Evolutionary conservation across 2,329 filamentous ascomycete genomes (phyloP).

Genomic region (Pyrenophora teres): DNA sequence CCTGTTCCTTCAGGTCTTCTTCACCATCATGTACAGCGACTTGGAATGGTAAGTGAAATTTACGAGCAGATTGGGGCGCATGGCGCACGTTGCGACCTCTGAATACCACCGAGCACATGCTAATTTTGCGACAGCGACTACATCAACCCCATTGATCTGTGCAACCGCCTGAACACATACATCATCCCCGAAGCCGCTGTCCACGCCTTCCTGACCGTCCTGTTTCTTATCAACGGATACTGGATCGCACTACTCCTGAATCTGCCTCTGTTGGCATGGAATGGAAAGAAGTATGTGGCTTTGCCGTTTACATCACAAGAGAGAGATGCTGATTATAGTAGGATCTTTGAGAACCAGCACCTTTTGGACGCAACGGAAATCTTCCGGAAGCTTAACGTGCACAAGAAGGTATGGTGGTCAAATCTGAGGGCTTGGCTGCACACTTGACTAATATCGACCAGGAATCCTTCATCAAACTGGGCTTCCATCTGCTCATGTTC

Average conservation of each 20-base stretch:
- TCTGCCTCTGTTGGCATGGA: slow-evolving; percentile 88
- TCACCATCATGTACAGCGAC: slow-evolving; percentile 99
- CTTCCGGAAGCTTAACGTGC: slow-evolving; percentile 97
- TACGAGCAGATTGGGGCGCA: not conserved
- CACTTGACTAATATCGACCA: slow-evolving; percentile 45
- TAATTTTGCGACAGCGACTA: slow-evolving; percentile 74
- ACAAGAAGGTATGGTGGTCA: slow-evolving; percentile 79
- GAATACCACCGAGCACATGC: slow-evolving; percentile 22
- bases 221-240: slow-evolving; percentile 99
- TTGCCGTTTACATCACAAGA: not conserved
- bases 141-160: slow-evolving; percentile 99
- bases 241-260: slow-evolving; percentile 94
- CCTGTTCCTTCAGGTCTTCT: slow-evolving; percentile 99
- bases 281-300: slow-evolving; percentile 88
- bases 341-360: slow-evolving; percentile 96
- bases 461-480: slow-evolving; percentile 99
- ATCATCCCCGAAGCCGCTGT: slow-evolving; percentile 98
- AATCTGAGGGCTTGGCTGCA: not conserved
- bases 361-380: slow-evolving; percentile 97
- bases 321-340: slow-evolving; percentile 53
- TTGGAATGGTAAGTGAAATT: slow-evolving; percentile 86
- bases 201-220: slow-evolving; percentile 90
- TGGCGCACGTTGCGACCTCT: not conserved
- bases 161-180: slow-evolving; percentile 99
- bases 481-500: slow-evolving; percentile 99